phyloP scores from a whole-genome alignment of 2,329 filamentous ascomycete genomes.

The Calonectria pseudoturangicola region DNA sequence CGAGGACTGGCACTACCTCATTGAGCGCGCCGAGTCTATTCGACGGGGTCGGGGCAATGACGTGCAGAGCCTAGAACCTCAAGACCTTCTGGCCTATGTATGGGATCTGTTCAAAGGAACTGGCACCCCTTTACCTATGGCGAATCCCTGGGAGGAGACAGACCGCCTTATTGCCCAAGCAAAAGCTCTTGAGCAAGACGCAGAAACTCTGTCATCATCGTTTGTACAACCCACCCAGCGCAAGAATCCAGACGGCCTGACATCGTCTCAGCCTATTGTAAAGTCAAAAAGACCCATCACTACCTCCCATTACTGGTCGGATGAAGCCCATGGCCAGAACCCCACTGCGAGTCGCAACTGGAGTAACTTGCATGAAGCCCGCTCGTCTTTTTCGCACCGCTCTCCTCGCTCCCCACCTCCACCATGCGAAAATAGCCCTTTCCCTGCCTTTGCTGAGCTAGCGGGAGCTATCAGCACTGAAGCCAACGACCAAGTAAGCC shows the following conservation, averaged over 20 bases:
- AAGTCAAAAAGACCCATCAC: conserved; percentile 40
- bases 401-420: conserved; percentile 25
- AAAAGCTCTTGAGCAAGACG: conserved; percentile 53
- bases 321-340: conserved; percentile 44
- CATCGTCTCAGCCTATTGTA: conserved; percentile 22
- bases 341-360: conserved; percentile 44
- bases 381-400: conserved; percentile 31
- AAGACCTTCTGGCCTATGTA: conserved; percentile 59
- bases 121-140: conserved; percentile 20
- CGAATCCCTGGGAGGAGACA: conserved; percentile 58
- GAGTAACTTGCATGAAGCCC: conserved; percentile 33
- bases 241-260: conserved; percentile 17
- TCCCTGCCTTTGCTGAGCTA: conserved; percentile 3
- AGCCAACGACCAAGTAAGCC: neutral
- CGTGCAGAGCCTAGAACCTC: conserved; percentile 54
- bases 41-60: conserved; percentile 41
- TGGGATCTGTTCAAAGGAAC: conserved; percentile 50
- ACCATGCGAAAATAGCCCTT: conserved; percentile 15
- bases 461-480: neutral
- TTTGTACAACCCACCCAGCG: conserved; percentile 24
- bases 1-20: conserved; percentile 59
- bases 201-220: conserved; percentile 44
- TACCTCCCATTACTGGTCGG: conserved; percentile 57
- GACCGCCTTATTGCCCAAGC: conserved; percentile 60
- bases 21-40: conserved; percentile 60